These are phyloP conservation scores for Ophiostoma fasciatum DNA, from an alignment of 2,329 filamentous ascomycete genomes.

Conservation along the genomic window DNA sequence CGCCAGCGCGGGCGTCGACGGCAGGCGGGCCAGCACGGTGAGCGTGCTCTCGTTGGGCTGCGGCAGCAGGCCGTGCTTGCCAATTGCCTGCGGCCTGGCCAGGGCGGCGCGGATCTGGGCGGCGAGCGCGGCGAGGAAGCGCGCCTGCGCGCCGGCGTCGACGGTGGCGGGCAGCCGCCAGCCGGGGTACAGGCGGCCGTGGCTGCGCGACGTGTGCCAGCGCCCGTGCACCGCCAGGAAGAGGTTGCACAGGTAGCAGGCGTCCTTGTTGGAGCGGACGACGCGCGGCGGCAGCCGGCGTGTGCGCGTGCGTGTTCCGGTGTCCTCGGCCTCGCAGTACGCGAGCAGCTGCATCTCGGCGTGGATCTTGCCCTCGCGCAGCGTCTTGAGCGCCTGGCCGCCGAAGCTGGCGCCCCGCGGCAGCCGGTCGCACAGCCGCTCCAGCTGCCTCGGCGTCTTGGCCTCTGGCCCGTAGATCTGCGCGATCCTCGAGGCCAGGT, in stretches of 20 bases:
- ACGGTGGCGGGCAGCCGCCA: not conserved
- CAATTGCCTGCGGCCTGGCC: not conserved
- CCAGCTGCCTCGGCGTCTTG: not conserved
- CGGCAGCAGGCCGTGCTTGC: not conserved
- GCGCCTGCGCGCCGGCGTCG: not conserved
- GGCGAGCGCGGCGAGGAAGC: not conserved
- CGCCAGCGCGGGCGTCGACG: not conserved
- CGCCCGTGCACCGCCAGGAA: not conserved
- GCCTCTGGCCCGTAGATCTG: not conserved
- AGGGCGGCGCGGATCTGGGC: not conserved
- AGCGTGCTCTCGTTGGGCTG: slow-evolving; percentile 1
- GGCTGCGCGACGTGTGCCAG: slow-evolving; percentile 1
- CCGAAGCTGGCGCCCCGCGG: too few species aligned
- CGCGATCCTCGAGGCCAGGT: not conserved
- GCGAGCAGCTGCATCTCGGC: slow-evolving; percentile 2
- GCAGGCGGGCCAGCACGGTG: not conserved
- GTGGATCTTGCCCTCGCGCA: slow-evolving; percentile 1
- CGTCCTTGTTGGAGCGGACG: slow-evolving; percentile 2
- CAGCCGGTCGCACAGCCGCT: not conserved
- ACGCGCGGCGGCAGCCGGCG: not conserved
- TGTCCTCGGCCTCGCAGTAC: not conserved
- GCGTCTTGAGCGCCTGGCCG: not conserved
- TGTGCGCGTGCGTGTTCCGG: not conserved
- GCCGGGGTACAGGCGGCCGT: slow-evolving; percentile 1
- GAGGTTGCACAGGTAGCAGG: not conserved